Conservation (phyloP, 208 protist genomes). For the Acanthamoeba lenticulata region DNA sequence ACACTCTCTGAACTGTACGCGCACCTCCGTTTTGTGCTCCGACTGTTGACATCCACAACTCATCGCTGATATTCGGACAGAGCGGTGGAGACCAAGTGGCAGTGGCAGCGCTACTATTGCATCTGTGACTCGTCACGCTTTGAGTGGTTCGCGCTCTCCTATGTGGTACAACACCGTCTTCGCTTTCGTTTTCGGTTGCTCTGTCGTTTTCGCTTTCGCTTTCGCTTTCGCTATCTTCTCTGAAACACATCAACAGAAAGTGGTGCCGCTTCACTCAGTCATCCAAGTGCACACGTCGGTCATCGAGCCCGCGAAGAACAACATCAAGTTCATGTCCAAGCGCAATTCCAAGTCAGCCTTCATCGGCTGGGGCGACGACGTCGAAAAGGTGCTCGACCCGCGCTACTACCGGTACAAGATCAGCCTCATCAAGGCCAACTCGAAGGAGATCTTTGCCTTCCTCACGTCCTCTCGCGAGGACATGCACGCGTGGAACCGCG, state of each 20-base stretch:
- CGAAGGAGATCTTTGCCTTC: slow-evolving; percentile 30
- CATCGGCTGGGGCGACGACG: neutral
- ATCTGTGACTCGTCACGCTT: slow-evolving; percentile 37
- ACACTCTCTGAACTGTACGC: slow-evolving; percentile 7
- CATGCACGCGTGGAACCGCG: slow-evolving; percentile 2
- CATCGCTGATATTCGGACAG: neutral
- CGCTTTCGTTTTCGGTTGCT: neutral
- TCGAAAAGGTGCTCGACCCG: slow-evolving; percentile 27
- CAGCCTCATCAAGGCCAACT: slow-evolving; percentile 47
- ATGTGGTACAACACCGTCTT: neutral
- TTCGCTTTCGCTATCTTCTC: neutral
- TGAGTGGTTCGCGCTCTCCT: slow-evolving; percentile 16
- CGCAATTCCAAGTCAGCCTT: slow-evolving; percentile 22
- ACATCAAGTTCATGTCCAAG: neutral
- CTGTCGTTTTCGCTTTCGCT: neutral
- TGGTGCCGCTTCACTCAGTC: slow-evolving; percentile 43
- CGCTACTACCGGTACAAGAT: slow-evolving; percentile 52
- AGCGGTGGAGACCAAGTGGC: neutral
- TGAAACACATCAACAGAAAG: neutral
- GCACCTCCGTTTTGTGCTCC: neutral
- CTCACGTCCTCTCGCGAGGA: neutral
- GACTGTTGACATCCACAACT: neutral
- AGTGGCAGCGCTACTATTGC: slow-evolving; percentile 45
- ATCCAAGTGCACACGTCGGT: slow-evolving; percentile 31
- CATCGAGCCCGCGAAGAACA: neutral